Evolutionary conservation across 2,329 filamentous ascomycete species (phyloP), one percentile per base, ranked within the genome.

Genomic region (Didymella glomerata): DNA sequence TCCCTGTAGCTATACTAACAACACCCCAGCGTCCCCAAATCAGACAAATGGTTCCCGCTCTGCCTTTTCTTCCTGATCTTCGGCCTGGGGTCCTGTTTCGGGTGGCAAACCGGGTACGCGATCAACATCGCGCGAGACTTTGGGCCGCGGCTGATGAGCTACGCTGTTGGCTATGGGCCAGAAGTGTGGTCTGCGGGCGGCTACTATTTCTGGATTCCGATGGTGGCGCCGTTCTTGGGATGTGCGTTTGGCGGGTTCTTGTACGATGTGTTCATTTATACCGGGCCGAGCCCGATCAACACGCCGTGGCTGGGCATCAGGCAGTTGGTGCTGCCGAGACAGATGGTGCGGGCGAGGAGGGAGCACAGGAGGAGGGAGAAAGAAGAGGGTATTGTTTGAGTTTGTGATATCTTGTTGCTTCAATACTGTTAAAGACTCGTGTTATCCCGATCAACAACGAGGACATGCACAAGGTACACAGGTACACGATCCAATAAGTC

Each of bases 171-270:
- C 2, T 92, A 92, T 69, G 88, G 88, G 0, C 75, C 74, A 48
- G 83, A 88, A 48, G 89, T 91, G 0, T 92, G 88, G 86, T 83
- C 81, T 10, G 85, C 86, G 1, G 88, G 88, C 2, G 82, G 82
- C 13, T 90, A 91, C 70, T 92, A 91, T 70, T 91, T 91, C 71
- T 92, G 88, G 88, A 84, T 92, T 20, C 90, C 90, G 0, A 89
- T 92, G 81, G 85, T 92, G 4, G 83, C 88, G 2, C 89, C 89
- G 0, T 91, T 92, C 70, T 73, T 84, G 10, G 90, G 89, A 1
- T 73, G 72, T 51, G 60, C 64, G 3, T 74, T 74, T 54, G 70
- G 73, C 1, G 71, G 66, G 0, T 69, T 72, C 22, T 49, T 76
- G 22, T 75, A 76, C 30, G 71, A 77, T 62, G 27, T 72, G 2